Percentiles rank a stretch among this genome's conserved stretches.
phyloP scores from a whole-genome alignment of 2,329 filamentous ascomycete species.

The Nemania diffusa region DNA sequence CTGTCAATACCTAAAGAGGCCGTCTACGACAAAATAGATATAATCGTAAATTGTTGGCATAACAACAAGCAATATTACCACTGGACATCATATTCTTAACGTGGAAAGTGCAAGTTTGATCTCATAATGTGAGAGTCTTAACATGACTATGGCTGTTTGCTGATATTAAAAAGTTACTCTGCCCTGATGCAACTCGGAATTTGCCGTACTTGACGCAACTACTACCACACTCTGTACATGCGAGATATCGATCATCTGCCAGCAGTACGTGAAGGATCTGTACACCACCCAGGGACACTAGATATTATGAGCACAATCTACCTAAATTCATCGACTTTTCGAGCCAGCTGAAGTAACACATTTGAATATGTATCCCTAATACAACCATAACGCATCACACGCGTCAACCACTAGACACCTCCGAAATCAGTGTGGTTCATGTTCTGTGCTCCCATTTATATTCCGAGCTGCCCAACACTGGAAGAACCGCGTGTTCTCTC shows the following conservation, averaged over 20 bases:
- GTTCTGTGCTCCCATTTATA: neutral
- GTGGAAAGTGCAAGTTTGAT: neutral
- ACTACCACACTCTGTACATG: too few species aligned
- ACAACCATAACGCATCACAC: conserved; percentile 1
- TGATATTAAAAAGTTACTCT: neutral
- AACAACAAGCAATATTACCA: neutral
- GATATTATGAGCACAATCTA: neutral
- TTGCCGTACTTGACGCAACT: neutral
- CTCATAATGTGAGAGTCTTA: neutral
- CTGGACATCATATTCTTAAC: neutral
- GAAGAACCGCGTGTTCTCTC: conserved; percentile 8
- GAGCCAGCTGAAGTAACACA: neutral
- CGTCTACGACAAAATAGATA: neutral
- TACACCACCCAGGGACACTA: neutral
- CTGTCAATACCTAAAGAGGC: neutral
- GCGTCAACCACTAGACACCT: neutral
- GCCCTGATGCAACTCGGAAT: neutral
- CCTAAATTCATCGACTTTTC: neutral
- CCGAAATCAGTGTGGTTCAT: neutral
- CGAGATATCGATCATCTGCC: too few species aligned
- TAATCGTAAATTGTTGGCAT: neutral
- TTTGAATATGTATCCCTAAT: neutral
- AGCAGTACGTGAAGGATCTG: too few species aligned
- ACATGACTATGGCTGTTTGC: neutral
- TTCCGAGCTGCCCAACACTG: neutral